Evolutionary conservation across 2,329 filamentous ascomycete genomes (phyloP).

Genomic region (Stemphylium beticola): DNA sequence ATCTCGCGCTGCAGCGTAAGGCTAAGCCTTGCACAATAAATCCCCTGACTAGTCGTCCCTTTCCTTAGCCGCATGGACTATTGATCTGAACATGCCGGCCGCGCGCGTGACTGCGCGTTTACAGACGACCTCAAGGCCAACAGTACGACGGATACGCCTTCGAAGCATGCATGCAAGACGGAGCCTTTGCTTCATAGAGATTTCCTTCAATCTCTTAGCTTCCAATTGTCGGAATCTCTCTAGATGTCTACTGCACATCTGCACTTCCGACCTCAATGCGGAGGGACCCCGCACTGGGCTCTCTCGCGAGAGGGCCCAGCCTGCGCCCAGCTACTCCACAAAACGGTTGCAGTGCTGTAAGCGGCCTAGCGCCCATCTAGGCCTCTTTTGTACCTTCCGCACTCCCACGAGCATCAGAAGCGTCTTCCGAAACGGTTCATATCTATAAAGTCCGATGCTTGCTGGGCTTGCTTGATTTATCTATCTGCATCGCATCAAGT

Average conservation of each 20-base stretch:
- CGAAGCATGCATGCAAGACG: background rate
- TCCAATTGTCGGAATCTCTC: background rate
- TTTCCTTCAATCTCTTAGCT: background rate
- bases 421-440: background rate
- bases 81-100: background rate
- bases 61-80: background rate
- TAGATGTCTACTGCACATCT: background rate
- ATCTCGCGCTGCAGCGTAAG: background rate
- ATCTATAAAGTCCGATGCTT: conserved; percentile 8
- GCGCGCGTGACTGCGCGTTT: conserved; percentile 6
- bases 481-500: background rate
- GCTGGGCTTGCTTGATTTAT: background rate
- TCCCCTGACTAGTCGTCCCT: conserved; percentile 1
- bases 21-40: background rate
- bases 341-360: conserved; percentile 13
- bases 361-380: conserved; percentile 20
- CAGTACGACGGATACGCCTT: too few species aligned
- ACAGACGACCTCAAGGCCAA: background rate
- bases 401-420: background rate
- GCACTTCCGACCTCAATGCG: conserved; percentile 2
- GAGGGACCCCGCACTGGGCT: conserved; percentile 4
- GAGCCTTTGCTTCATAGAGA: conserved; percentile 3
- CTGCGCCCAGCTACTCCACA: conserved; percentile 5
- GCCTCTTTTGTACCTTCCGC: conserved; percentile 14
- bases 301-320: background rate